phyloP scores from a whole-genome alignment of 176 grass and related monocot genomes.

The Ampelocalamus luodianensis region DNA sequence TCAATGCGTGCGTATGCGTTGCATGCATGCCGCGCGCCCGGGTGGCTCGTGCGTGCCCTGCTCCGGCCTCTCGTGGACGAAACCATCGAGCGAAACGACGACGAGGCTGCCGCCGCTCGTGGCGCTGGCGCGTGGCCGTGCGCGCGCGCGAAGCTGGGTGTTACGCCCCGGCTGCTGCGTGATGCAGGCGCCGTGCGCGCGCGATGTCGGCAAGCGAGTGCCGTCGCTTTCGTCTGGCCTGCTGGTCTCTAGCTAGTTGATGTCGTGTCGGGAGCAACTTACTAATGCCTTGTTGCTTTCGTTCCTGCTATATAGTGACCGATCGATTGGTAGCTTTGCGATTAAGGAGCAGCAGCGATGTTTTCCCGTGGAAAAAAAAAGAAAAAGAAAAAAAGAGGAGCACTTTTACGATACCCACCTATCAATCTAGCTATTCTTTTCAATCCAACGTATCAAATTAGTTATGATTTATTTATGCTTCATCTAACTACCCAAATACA shows the following conservation, averaged over 20 bases:
- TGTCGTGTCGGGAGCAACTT: conserved; percentile 6
- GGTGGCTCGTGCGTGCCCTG: not conserved
- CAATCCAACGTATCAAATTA: too few relatives aligned
- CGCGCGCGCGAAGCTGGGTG: not conserved
- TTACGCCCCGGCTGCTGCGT: too few relatives aligned
- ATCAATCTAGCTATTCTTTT: too few relatives aligned
- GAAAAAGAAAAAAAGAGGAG: not conserved
- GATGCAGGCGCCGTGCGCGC: not conserved
- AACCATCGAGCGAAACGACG: not conserved
- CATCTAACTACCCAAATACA: too few relatives aligned
- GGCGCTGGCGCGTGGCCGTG: not conserved
- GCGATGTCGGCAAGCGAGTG: conserved; percentile 10
- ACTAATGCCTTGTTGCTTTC: not conserved
- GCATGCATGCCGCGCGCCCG: not conserved
- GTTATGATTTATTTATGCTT: too few relatives aligned
- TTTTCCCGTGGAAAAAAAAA: not conserved
- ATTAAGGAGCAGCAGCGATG: not conserved
- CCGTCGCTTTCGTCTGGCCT: conserved; percentile 25
- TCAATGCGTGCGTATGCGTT: rapidly evolving
- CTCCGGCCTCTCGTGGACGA: not conserved
- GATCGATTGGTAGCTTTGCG: not conserved
- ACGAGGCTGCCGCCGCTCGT: not conserved
- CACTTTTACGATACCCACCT: not conserved
- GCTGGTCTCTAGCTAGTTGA: not conserved
- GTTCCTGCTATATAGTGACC: not conserved